phyloP scores from a whole-genome alignment of 495 filamentous ascomycete genomes.

The Aspergillus homomorphus region DNA sequence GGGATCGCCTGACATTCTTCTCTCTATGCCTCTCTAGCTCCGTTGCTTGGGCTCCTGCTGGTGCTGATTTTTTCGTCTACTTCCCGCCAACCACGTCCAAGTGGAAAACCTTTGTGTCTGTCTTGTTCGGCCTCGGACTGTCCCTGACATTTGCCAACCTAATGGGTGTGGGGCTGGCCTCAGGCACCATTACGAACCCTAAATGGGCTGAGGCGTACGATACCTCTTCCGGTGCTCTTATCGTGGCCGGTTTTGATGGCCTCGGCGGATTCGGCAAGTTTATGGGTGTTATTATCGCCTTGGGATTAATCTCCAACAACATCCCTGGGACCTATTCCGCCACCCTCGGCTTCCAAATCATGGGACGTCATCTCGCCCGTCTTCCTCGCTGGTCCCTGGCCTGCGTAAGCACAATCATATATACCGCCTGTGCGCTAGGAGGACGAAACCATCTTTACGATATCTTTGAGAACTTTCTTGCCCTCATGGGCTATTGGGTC shows the following conservation, averaged over 20 bases:
- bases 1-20: slow-evolving; percentile 59
- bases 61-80: slow-evolving; percentile 53
- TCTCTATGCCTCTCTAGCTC: slow-evolving; percentile 54
- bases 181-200: slow-evolving; percentile 48
- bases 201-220: slow-evolving; percentile 51
- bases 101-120: slow-evolving; percentile 40
- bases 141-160: slow-evolving; percentile 55
- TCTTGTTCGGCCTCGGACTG: slow-evolving; percentile 43
- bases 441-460: slow-evolving; percentile 51
- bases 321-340: slow-evolving; percentile 61
- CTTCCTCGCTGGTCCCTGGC: slow-evolving; percentile 53
- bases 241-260: slow-evolving; percentile 53
- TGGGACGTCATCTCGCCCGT: slow-evolving; percentile 42
- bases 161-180: slow-evolving; percentile 63
- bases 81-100: slow-evolving; percentile 44
- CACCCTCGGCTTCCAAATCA: slow-evolving; percentile 57
- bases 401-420: slow-evolving; percentile 48
- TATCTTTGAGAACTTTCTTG: slow-evolving; percentile 58
- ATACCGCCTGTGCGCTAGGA: slow-evolving; percentile 52
- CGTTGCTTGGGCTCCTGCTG: slow-evolving; percentile 47
- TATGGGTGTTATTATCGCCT: slow-evolving; percentile 57
- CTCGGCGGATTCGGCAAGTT: slow-evolving; percentile 64
- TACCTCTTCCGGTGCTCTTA: slow-evolving; percentile 58
- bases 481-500: slow-evolving; percentile 61
- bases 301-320: slow-evolving; percentile 64